Conservation (phyloP, 2,329 filamentous ascomycete species). For the Aspergillus carbonarius region DNA sequence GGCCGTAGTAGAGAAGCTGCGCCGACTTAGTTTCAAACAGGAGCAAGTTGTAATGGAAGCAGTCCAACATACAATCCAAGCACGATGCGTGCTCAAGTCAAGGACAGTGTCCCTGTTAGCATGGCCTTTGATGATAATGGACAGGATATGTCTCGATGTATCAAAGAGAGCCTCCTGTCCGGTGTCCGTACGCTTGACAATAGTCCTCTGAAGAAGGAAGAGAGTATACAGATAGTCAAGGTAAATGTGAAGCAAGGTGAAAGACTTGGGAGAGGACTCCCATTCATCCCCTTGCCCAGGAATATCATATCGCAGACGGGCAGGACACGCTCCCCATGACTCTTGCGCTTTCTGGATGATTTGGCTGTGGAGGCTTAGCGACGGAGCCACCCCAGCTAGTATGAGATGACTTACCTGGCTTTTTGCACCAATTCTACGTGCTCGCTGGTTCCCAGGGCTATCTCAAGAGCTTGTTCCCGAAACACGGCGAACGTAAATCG, state of each 20-base stretch:
- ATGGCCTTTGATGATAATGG: slow-evolving; percentile 31
- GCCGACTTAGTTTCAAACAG: neutral
- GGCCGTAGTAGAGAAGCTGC: slow-evolving; percentile 35
- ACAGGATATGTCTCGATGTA: slow-evolving; percentile 31
- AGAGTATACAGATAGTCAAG: slow-evolving; percentile 37
- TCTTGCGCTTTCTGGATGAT: slow-evolving; percentile 26
- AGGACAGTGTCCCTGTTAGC: slow-evolving; percentile 27
- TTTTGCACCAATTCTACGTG: slow-evolving; percentile 25
- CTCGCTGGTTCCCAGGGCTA: slow-evolving; percentile 28
- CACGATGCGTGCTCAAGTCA: slow-evolving; percentile 35
- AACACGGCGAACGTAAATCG: slow-evolving; percentile 29
- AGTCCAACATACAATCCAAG: slow-evolving; percentile 33
- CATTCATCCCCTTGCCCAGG: slow-evolving; percentile 7
- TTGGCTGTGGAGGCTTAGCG: slow-evolving; percentile 17
- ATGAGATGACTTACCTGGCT: slow-evolving; percentile 22
- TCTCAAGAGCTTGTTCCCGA: slow-evolving; percentile 33
- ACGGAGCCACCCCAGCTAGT: neutral
- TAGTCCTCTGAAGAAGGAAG: slow-evolving; percentile 35
- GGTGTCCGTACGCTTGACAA: slow-evolving; percentile 33
- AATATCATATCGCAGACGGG: slow-evolving; percentile 28
- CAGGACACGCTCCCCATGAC: slow-evolving; percentile 27
- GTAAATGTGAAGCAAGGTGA: slow-evolving; percentile 30
- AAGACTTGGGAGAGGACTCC: slow-evolving; percentile 16
- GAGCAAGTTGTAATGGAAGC: neutral
- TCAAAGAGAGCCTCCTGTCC: slow-evolving; percentile 34